These are phyloP conservation scores for Aspergillus japonicus DNA, from an alignment of 2,329 filamentous ascomycete species.

Conservation along the genomic window DNA sequence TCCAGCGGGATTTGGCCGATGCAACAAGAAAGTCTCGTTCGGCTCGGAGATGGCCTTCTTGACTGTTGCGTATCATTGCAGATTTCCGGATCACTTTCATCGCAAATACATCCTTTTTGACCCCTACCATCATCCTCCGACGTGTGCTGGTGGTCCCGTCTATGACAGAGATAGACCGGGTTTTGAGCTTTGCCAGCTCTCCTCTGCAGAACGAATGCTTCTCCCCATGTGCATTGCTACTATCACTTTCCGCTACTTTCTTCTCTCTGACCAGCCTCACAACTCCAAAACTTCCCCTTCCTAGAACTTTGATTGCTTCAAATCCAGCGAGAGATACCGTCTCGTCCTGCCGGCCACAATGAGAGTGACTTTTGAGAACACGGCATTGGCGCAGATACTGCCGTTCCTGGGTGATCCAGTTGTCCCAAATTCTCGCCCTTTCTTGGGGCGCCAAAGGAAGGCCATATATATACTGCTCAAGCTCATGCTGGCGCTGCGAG, in stretches of 20 bases:
- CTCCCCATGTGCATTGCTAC: not conserved
- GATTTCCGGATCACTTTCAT: conserved; percentile 98
- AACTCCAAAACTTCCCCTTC: conserved; percentile 92
- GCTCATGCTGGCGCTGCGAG: conserved; percentile 58
- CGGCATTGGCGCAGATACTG: conserved; percentile 73
- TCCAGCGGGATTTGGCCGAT: conserved; percentile 84
- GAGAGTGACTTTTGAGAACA: conserved; percentile 64
- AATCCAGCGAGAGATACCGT: conserved; percentile 64
- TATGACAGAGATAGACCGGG: conserved; percentile 21
- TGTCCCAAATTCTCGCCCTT: conserved; percentile 51
- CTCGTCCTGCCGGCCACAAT: conserved; percentile 42
- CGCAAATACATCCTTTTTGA: conserved; percentile 69
- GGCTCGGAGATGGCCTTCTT: conserved; percentile 87
- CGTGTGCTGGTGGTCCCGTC: conserved; percentile 27
- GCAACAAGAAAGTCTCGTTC: conserved; percentile 90
- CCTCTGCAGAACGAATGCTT: conserved; percentile 8
- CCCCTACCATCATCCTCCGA: conserved; percentile 30
- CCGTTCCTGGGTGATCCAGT: conserved; percentile 67
- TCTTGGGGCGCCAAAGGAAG: conserved; percentile 58
- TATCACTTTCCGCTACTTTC: conserved; percentile 1
- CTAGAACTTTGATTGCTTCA: conserved; percentile 76
- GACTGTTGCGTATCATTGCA: conserved; percentile 83
- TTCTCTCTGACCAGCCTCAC: conserved; percentile 80
- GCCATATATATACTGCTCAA: conserved; percentile 64
- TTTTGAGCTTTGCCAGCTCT: conserved; percentile 14